Conservation (phyloP, 768 basidiomycete genomes). For the Cubamyces sp. region DNA sequence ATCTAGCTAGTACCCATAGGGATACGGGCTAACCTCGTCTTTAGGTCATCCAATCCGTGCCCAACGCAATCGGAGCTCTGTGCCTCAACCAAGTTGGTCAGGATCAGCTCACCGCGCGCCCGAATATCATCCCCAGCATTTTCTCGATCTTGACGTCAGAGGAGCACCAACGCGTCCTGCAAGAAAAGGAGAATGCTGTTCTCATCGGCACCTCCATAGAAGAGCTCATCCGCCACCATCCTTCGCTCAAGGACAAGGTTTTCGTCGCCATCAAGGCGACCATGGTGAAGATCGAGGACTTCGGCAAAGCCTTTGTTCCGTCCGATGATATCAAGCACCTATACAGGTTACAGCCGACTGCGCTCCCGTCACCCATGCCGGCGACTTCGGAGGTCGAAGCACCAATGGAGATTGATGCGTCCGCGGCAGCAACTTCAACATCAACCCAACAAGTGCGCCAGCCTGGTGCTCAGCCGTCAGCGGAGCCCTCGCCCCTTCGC, state of each 20-base stretch:
- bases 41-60: slow-evolving; percentile 89
- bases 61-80: slow-evolving; percentile 94
- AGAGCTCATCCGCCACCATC: slow-evolving; percentile 96
- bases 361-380: not conserved
- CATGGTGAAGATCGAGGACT: slow-evolving; percentile 71
- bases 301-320: slow-evolving; percentile 63
- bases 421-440: slow-evolving; percentile 23
- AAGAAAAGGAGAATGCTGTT: slow-evolving; percentile 92
- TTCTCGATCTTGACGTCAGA: slow-evolving; percentile 88
- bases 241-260: slow-evolving; percentile 76
- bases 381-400: slow-evolving; percentile 21
- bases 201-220: slow-evolving; percentile 90
- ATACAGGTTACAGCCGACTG: slow-evolving; percentile 45
- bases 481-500: slow-evolving; percentile 31
- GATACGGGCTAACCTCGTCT: not conserved
- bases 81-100: slow-evolving; percentile 93
- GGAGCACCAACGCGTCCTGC: slow-evolving; percentile 77
- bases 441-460: not conserved
- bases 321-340: slow-evolving; percentile 65
- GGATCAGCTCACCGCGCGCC: slow-evolving; percentile 74
- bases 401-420: slow-evolving; percentile 26
- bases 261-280: slow-evolving; percentile 77
- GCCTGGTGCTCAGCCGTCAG: slow-evolving; percentile 13
- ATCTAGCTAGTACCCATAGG: too few relatives aligned
- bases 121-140: slow-evolving; percentile 82